These are phyloP conservation scores for Wickerhamiella spandovensis DNA, from an alignment of 805 yeast species.

Conservation along the genomic window DNA sequence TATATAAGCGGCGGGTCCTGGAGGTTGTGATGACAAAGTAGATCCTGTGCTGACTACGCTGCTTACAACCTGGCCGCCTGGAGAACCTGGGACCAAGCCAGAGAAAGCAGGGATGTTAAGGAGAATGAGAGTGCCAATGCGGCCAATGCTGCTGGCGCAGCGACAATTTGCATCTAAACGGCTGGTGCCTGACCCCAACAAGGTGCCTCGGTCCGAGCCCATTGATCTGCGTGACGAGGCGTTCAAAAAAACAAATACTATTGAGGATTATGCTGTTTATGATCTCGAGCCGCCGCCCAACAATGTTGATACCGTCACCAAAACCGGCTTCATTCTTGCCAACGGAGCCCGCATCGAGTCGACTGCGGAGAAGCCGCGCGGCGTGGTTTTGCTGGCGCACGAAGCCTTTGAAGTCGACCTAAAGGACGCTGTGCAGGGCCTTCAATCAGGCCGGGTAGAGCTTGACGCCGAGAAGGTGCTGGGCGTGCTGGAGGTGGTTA, in stretches of 20 bases:
- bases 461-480: conserved; percentile 31
- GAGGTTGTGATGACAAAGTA: no score
- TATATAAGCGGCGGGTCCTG: no score
- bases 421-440: conserved; percentile 27
- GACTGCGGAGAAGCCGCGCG: conserved; percentile 22
- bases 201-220: conserved; percentile 14
- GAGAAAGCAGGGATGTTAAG: no score
- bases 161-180: conserved; percentile 3
- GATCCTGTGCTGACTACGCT: background rate
- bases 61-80: no score
- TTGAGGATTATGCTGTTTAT: conserved; percentile 32
- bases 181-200: conserved; percentile 17
- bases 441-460: conserved; percentile 42
- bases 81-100: no score
- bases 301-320: conserved; percentile 37
- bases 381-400: conserved; percentile 25
- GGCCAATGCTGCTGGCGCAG: background rate
- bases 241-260: conserved; percentile 17
- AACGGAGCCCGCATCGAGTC: conserved; percentile 28
- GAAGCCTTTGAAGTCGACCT: conserved; percentile 52
- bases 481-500: conserved; percentile 38
- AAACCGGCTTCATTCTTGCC: conserved; percentile 49
- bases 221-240: conserved; percentile 16
- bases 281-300: conserved; percentile 34
- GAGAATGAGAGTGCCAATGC: background rate